Percentiles rank a stretch among this genome's conserved stretches.
Conservation (phyloP, 1,284 basidiomycete species). For the Neonothopanus nambi region DNA sequence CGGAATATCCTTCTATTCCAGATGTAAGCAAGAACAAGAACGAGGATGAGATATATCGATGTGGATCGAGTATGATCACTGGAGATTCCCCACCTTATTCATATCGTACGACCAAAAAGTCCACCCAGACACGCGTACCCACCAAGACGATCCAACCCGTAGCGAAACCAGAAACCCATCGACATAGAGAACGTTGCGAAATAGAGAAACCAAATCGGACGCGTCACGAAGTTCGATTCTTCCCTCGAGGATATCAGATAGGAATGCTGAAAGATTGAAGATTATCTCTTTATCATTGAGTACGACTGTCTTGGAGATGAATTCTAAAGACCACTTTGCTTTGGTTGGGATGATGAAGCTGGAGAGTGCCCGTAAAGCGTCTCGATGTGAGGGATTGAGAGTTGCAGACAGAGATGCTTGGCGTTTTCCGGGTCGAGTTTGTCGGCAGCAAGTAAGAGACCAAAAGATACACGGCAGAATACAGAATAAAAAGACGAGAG, state of each 20-base stretch:
- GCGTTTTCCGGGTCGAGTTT: no score
- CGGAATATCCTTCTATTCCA: no score
- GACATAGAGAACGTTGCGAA: not conserved
- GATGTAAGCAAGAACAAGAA: no score
- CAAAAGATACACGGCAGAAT: not conserved
- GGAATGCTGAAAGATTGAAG: not conserved
- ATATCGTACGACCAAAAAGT: not conserved
- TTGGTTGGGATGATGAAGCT: not conserved
- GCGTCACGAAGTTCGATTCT: constrained; percentile 2
- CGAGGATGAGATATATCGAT: no score
- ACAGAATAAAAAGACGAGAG: not conserved
- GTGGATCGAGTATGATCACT: no score
- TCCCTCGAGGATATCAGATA: not conserved
- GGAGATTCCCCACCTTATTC: not conserved
- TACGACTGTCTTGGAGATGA: not conserved
- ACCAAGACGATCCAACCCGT: not conserved
- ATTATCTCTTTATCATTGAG: not conserved
- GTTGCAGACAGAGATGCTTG: no score
- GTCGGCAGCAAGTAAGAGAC: no score
- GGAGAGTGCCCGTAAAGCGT: not conserved
- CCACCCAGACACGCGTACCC: not conserved
- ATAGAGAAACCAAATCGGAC: not conserved
- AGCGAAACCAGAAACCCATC: not conserved
- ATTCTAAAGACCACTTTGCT: not conserved
- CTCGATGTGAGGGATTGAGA: not conserved